phyloP scores from a whole-genome alignment of 2,329 filamentous ascomycete genomes.

The Ceratocystiopsis minuta region DNA sequence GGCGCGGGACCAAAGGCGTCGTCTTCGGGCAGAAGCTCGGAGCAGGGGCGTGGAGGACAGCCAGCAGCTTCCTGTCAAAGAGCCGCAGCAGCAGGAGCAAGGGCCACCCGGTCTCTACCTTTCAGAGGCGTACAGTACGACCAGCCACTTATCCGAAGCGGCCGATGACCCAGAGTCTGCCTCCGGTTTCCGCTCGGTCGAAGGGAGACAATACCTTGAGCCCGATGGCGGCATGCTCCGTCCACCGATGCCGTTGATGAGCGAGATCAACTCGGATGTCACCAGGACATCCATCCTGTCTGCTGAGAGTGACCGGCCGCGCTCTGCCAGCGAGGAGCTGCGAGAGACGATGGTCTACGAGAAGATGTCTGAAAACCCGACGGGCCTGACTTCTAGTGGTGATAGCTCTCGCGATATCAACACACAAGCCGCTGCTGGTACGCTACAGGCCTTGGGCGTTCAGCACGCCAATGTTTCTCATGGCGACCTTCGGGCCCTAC shows the following conservation, averaged over 20 bases:
- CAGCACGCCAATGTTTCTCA: slow-evolving; percentile 48
- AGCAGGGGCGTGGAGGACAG: slow-evolving; percentile 21
- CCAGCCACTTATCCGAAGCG: slow-evolving; percentile 3
- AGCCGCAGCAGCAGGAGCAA: slow-evolving; percentile 31
- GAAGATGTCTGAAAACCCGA: too few species aligned
- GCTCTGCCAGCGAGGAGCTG: slow-evolving; percentile 45
- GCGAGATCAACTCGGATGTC: slow-evolving; percentile 72
- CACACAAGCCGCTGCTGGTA: slow-evolving; percentile 9
- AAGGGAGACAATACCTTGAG: slow-evolving; percentile 32
- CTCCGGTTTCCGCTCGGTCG: slow-evolving; percentile 18
- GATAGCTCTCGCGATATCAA: slow-evolving; percentile 10
- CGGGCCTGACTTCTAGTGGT: too few species aligned
- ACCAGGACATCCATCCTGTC: slow-evolving; percentile 79
- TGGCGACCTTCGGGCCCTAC: slow-evolving; percentile 37
- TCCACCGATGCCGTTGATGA: slow-evolving; percentile 73
- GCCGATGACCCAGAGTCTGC: neutral
- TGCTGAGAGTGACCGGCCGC: slow-evolving; percentile 56
- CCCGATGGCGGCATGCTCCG: slow-evolving; percentile 27
- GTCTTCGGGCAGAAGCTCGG: slow-evolving; percentile 33
- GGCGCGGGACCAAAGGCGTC: slow-evolving; percentile 33
- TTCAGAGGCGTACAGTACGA: slow-evolving; percentile 3
- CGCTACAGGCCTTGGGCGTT: slow-evolving; percentile 44
- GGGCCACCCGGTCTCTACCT: slow-evolving; percentile 4
- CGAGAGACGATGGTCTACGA: neutral
- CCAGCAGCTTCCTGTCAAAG: slow-evolving; percentile 12